phyloP scores from a whole-genome alignment of 78 protist species.

The Chrysochromulina parva region DNA sequence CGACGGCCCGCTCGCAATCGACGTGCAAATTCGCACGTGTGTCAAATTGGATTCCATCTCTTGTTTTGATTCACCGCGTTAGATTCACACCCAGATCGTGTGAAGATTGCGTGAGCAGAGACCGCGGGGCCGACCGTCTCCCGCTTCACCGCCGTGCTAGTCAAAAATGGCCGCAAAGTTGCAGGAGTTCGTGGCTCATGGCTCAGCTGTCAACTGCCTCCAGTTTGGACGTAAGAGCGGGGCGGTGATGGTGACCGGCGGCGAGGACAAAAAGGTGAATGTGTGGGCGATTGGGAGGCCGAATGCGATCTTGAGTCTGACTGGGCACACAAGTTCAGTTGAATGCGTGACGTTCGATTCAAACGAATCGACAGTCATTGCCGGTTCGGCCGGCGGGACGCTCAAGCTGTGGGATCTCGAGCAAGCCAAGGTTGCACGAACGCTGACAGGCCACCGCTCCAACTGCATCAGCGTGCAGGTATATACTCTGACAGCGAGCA shows the following conservation, averaged over 20 bases:
- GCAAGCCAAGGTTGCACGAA: background rate
- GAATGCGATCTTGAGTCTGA: background rate
- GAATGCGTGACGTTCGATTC: constrained; percentile 32
- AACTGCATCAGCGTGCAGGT: constrained; percentile 31
- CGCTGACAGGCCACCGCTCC: constrained; percentile 58
- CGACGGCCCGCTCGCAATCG: no score
- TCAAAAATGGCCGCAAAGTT: no score
- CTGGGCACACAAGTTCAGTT: constrained; percentile 37
- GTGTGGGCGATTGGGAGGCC: constrained; percentile 37
- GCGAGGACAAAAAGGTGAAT: constrained; percentile 57
- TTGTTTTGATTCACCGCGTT: no score
- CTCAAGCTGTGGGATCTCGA: constrained; percentile 71
- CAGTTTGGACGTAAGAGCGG: constrained; percentile 23
- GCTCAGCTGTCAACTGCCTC: background rate
- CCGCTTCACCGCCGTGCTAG: no score
- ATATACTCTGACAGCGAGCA: no score
- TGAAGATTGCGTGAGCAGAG: no score
- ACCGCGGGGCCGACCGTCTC: no score
- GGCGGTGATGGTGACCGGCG: constrained; percentile 49
- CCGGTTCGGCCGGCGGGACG: constrained; percentile 54
- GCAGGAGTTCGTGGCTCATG: constrained; percentile 53
- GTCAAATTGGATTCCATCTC: no score
- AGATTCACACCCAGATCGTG: no score
- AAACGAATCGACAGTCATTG: constrained; percentile 32
- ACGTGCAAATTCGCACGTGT: no score